These are phyloP conservation scores for Calendula officinalis DNA, from an alignment of 129 eudicot species.

Conservation along the genomic window DNA sequence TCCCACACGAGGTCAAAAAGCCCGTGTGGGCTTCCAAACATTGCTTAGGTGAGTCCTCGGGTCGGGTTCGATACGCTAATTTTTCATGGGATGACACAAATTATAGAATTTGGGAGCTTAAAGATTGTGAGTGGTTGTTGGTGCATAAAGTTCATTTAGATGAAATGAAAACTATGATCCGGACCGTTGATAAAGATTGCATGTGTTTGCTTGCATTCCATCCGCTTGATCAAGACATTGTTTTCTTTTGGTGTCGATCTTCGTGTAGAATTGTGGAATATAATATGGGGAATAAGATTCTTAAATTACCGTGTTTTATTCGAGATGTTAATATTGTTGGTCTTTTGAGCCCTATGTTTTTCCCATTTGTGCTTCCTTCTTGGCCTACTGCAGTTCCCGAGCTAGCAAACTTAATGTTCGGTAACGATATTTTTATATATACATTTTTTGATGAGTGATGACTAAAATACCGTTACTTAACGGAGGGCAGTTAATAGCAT, in stretches of 20 bases:
- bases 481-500: no score
- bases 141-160: conserved; percentile 31
- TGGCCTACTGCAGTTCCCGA: conserved; percentile 27
- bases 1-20: conserved; percentile 26
- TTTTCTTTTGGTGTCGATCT: conserved; percentile 33
- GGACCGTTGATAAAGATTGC: conserved; percentile 18
- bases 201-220: conserved; percentile 25
- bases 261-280: conserved; percentile 32
- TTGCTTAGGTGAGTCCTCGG: conserved; percentile 26
- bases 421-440: background rate
- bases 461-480: no score
- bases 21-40: conserved; percentile 30
- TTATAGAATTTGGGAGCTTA: conserved; percentile 30
- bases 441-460: no score
- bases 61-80: conserved; percentile 24
- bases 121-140: conserved; percentile 26
- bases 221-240: conserved; percentile 19
- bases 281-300: conserved; percentile 20
- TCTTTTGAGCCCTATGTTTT: conserved; percentile 30
- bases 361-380: conserved; percentile 31
- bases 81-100: conserved; percentile 31
- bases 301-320: conserved; percentile 22
- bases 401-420: background rate
- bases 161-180: conserved; percentile 23
- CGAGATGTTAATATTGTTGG: conserved; percentile 19